Percentiles rank a stretch among this genome's conserved stretches.
Conservation (phyloP, 495 filamentous ascomycete genomes). For the Arthonia radiata region DNA sequence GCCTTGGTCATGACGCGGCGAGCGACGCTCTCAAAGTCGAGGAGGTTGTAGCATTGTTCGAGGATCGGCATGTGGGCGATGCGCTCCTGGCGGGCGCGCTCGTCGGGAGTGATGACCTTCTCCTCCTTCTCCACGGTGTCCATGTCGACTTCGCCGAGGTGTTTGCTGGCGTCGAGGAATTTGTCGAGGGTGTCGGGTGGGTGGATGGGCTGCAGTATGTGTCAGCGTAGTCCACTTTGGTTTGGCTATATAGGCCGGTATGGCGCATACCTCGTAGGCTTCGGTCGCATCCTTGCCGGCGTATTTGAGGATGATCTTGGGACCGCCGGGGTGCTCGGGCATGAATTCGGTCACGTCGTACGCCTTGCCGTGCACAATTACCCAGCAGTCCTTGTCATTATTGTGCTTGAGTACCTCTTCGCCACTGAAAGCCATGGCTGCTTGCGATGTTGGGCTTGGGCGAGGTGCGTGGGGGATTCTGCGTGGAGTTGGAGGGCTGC, state of each 20-base stretch:
- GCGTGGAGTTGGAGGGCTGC: too few relatives aligned
- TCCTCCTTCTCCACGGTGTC: conserved; percentile 48
- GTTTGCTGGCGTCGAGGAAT: conserved; percentile 65
- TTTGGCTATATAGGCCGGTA: too few relatives aligned
- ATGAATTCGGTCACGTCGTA: conserved; percentile 49
- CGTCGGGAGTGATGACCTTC: conserved; percentile 48
- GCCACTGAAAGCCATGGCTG: conserved; percentile 19
- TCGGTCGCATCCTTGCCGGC: conserved; percentile 71
- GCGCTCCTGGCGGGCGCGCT: conserved; percentile 47
- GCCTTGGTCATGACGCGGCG: conserved; percentile 75
- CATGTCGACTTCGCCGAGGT: conserved; percentile 85
- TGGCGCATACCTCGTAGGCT: too few relatives aligned
- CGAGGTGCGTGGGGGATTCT: too few relatives aligned
- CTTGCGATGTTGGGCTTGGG: too few relatives aligned
- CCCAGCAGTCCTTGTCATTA: conserved; percentile 47
- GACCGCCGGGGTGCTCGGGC: conserved; percentile 51
- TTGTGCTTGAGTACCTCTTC: conserved; percentile 44
- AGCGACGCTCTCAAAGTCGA: conserved; percentile 88
- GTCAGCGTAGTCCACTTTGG: too few relatives aligned
- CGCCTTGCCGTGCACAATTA: conserved; percentile 46
- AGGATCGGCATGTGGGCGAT: conserved; percentile 57
- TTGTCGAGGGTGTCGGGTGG: conserved; percentile 54
- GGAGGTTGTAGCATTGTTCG: conserved; percentile 77
- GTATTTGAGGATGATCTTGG: conserved; percentile 57
- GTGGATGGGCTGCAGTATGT: conserved; percentile 60